Evolutionary conservation across 495 filamentous ascomycete species (phyloP), one percentile per base, ranked within the genome.

Genomic region (Aeminium ludgeri): DNA sequence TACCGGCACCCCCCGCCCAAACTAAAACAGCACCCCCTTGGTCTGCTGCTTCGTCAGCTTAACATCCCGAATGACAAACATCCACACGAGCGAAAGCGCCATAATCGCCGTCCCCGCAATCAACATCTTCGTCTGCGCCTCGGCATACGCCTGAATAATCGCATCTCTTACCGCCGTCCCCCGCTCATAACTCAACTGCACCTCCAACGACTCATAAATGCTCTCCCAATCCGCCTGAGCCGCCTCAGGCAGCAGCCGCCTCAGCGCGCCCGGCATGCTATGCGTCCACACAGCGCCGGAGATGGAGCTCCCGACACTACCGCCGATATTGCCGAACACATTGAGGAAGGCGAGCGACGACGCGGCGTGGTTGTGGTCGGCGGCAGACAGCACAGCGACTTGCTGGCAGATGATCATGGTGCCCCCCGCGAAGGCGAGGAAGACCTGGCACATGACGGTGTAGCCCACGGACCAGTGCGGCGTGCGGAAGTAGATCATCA

Each of bases 381-480:
- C 64, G 2, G 70, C 69, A 0, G 77, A 71, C 62, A 83, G 74
- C 46, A 74, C 65, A 3, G 77, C 74, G 28, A 82, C 67, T 48
- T 82, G 73, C 48, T 72, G 69, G 39, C 59, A 60, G 48, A 82
- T 71, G 42, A 79, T 68, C 5, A 78, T 53, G 4, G 66, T 74
- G 27, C 73, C 69, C 18, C 76, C 77, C 13, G 66, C 65, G 36
- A 84, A 72, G 20, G 78, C 71, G 48, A 83, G 78, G 57, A 81
- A 73, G 55, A 82, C 78, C 55, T 82, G 75, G 46, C 69, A 74
- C 71, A 81, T 78, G 57, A 81, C 62, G 11, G 82, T 59, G 55
- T 75, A 79, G 19, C 74, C 76, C 36, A 80, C 63, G 38, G 28
- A 17, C 15, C 60, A 58, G 27, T 66, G 59, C 2, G 61, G 56